Evolutionary conservation across 2,329 filamentous ascomycete genomes (phyloP), one percentile per base, ranked within the genome.

Genomic region (Trichoderma aggressivum): DNA sequence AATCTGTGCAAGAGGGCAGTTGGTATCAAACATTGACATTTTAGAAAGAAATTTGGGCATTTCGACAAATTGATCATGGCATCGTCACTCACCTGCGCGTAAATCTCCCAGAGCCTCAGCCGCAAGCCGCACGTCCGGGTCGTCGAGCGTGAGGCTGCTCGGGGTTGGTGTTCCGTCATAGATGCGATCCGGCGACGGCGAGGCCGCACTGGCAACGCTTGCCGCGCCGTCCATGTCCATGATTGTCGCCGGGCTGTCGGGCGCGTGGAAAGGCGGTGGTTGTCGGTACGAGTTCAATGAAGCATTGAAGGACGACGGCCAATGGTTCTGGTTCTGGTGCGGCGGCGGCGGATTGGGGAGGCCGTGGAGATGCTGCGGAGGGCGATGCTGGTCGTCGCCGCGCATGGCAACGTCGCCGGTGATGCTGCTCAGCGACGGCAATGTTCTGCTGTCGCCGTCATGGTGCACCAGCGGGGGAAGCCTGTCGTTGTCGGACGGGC

Each of bases 31-130:
- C 18, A 39, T 66, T 14, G 5, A 12, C n/a, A 36, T 7, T n/a
- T n/a, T n/a, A n/a, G n/a, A n/a, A 5, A 18, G 7, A 26, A 28
- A n/a, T n/a, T n/a, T 39, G 16, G 21, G 8, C 11, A 61, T 21
- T 24, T 61, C 12, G 16, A 16, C 32, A 60, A 11, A 34, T 32
- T 26, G 11, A n/a, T 4, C 16, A 16, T 11, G 8, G 8, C 21
- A 24, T 32, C 16, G 14, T 47, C 12, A 50, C 86, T 78, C 83
- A 94, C 92, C 91, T 76, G 91, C 90, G 81, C 90, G 87, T 72
- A 94, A 84, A 75, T 93, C 91, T 62, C 92, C 91, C 16, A 94
- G 83, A 8, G 92, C 92, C 80, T 94, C 91, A 34, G 92, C 92
- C 28, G 92, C 92, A 75, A 91, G 84, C 55, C 89, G 86, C 43